Conservation (phyloP, 495 filamentous ascomycete species). For the Penicillium daleae region DNA sequence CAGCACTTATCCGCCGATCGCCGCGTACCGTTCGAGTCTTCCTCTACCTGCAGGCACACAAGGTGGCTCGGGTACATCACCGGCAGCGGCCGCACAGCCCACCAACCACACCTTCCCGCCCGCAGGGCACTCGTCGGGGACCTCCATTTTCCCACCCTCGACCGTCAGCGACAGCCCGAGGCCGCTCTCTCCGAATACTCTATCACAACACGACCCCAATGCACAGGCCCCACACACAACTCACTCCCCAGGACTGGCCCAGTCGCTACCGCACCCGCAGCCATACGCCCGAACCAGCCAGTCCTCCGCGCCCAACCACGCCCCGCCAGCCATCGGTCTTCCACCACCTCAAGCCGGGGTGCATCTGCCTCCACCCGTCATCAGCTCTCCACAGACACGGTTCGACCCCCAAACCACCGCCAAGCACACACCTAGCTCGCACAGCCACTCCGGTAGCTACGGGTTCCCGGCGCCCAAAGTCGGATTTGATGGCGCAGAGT, state of each 20-base stretch:
- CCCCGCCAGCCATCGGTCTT: conserved; percentile 36
- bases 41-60: conserved; percentile 62
- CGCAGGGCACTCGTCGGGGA: conserved; percentile 44
- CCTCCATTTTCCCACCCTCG: conserved; percentile 70
- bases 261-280: conserved; percentile 63
- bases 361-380: conserved; percentile 57
- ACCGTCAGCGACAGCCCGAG: conserved; percentile 86
- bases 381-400: conserved; percentile 51
- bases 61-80: conserved; percentile 53
- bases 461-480: conserved; percentile 33
- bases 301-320: conserved; percentile 32
- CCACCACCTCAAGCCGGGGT: conserved; percentile 45
- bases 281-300: conserved; percentile 59
- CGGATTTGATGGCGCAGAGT: conserved; percentile 32
- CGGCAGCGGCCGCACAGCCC: conserved; percentile 58
- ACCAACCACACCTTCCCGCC: conserved; percentile 50
- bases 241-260: conserved; percentile 70
- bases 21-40: conserved; percentile 51
- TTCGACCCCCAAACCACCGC: conserved; percentile 42
- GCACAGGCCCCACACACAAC: conserved; percentile 58
- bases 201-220: conserved; percentile 61
- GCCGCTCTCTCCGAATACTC: conserved; percentile 76
- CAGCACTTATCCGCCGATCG: conserved; percentile 79
- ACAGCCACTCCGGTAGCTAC: conserved; percentile 49
- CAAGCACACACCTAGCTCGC: conserved; percentile 40